These are phyloP conservation scores for Ceratocystis harringtonii DNA, from an alignment of 2,329 filamentous ascomycete species.

Conservation along the genomic window DNA sequence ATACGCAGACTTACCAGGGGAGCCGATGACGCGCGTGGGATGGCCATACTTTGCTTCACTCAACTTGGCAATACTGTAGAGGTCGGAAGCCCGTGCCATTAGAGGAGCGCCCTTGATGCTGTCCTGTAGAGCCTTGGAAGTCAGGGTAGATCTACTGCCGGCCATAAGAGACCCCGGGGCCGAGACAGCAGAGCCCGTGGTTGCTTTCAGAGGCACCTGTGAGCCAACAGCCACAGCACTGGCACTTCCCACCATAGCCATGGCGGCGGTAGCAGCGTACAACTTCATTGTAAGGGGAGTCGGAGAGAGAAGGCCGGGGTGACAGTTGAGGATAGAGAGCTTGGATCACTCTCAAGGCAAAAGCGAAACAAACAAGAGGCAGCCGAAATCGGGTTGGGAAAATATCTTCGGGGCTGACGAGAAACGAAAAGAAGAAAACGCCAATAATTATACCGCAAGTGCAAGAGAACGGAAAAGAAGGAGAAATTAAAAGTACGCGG, in stretches of 20 bases:
- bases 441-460: neutral
- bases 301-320: neutral
- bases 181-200: neutral
- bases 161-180: slow-evolving; percentile 2
- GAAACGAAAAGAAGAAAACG: neutral
- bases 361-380: neutral
- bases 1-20: slow-evolving; percentile 33
- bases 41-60: slow-evolving; percentile 47
- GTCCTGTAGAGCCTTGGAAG: slow-evolving; percentile 40
- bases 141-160: slow-evolving; percentile 30
- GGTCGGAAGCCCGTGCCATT: slow-evolving; percentile 41
- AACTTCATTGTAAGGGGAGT: slow-evolving; percentile 12
- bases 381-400: neutral
- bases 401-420: neutral
- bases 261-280: slow-evolving; percentile 8
- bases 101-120: slow-evolving; percentile 42
- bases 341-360: neutral
- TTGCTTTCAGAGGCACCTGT: slow-evolving; percentile 10
- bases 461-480: neutral
- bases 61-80: slow-evolving; percentile 47
- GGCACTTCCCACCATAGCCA: slow-evolving; percentile 16
- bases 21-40: slow-evolving; percentile 57
- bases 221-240: slow-evolving; percentile 11
- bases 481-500: neutral
- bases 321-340: neutral